Base-by-base conservation (phyloP, 1,139 yeast species). In the Scheffersomyces quercinus region DNA sequence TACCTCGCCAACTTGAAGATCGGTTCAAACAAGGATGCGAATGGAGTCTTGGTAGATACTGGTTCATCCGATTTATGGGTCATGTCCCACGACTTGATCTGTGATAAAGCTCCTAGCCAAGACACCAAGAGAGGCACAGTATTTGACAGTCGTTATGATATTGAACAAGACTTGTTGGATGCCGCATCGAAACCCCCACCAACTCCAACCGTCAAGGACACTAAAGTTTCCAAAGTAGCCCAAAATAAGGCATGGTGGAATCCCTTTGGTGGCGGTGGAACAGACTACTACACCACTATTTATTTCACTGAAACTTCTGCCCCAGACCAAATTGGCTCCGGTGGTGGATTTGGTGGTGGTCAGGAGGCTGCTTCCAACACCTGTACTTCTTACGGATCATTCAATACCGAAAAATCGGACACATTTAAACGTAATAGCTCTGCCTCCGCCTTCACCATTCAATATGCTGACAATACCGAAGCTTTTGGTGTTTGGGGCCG, bases 401-500 rank as follows among this genome's bases (percentile, higher is more conserved):
- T 73, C 53, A 56, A 64, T 44, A 69, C 75, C 13, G 66, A 49
- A 2, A 48, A 51, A 5, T 69, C 76, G 3, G 59, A 56, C 38
- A 41, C 72, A 1, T 73, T 69, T 58, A 51, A 56, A n/a, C 42
- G 48, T 34, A 74, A 73, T 51, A 28, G 43, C 37, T 55, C 74
- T 2, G 73, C 73, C 3, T 60, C 65, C 2, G 46, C 48, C 1
- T 74, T 74, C 48, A 13, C 37, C 39, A 85, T 85, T 53, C 47
- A 65, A 28, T 88, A 88, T 54, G 91, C 83, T 29, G 95, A 87
- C 59, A 58, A 62, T 6, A 72, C 88, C 24, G 69, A 60, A 54
- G 89, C 91, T 3, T 48, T 55, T 6, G 95, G 95, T 36, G 59
- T 68, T 43, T 78, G 81, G 84, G 83, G 81, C 13, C 56, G 62